Conservation (phyloP, 805 yeast species). For the Kazachstania taianensis region DNA sequence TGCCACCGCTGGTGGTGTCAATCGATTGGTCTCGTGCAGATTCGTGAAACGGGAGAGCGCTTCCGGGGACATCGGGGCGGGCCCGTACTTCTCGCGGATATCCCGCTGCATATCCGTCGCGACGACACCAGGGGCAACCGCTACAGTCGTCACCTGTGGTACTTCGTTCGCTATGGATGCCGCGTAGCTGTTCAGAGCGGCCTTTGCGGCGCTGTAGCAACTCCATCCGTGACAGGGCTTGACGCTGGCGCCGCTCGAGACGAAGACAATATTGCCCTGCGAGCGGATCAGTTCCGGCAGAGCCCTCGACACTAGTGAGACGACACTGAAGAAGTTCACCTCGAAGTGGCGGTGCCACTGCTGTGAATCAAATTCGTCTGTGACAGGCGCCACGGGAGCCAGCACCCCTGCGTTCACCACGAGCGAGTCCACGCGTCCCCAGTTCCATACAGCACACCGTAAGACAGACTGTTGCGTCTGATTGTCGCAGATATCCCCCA, state of each 20-base stretch:
- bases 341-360: slow-evolving; percentile 61
- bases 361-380: slow-evolving; percentile 21
- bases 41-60: slow-evolving; percentile 54
- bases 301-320: slow-evolving; percentile 43
- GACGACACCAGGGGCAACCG: slow-evolving; percentile 93
- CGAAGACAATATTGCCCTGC: slow-evolving; percentile 62
- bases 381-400: slow-evolving; percentile 60
- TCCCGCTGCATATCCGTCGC: slow-evolving; percentile 81
- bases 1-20: slow-evolving; percentile 63
- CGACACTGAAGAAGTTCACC: slow-evolving; percentile 68
- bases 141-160: slow-evolving; percentile 36
- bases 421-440: slow-evolving; percentile 52
- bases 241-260: slow-evolving; percentile 81
- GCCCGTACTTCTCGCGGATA: slow-evolving; percentile 55
- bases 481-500: slow-evolving; percentile 51
- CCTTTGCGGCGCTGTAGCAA: slow-evolving; percentile 86
- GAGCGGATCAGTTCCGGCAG: slow-evolving; percentile 47
- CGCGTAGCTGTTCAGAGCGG: slow-evolving; percentile 76
- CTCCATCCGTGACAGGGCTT: slow-evolving; percentile 51
- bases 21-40: slow-evolving; percentile 44
- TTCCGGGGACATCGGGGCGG: slow-evolving; percentile 48
- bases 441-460: slow-evolving; percentile 35
- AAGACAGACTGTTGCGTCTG: slow-evolving; percentile 29
- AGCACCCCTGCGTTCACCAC: slow-evolving; percentile 77
- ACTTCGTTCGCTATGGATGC: slow-evolving; percentile 57